phyloP scores from a whole-genome alignment of 2,329 filamentous ascomycete genomes.

The Aspergillus quadricinctus region DNA sequence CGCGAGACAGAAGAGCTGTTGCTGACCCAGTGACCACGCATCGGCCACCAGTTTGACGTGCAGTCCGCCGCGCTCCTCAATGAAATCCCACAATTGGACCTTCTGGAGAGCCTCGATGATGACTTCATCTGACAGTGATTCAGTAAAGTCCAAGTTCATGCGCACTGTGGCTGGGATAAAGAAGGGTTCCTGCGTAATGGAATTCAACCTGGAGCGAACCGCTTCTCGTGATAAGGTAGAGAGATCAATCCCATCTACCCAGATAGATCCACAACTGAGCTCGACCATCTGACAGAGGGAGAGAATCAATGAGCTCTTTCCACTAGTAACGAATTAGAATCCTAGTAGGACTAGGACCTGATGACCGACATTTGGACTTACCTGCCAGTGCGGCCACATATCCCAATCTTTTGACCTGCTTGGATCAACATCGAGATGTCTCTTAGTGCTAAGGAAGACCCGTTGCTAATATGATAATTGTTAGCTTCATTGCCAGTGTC shows the following conservation, averaged over 20 bases:
- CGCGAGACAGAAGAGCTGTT: conserved; percentile 49
- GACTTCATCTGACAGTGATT: conserved; percentile 33
- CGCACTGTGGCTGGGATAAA: conserved; percentile 32
- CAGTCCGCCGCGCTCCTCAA: conserved; percentile 38
- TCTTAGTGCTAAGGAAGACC: no score
- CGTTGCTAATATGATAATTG: no score
- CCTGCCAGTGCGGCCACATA: no score
- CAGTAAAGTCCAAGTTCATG: conserved; percentile 46
- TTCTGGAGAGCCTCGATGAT: conserved; percentile 44
- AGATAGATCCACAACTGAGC: neutral
- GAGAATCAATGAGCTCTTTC: neutral
- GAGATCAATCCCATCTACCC: neutral
- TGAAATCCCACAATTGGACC: conserved; percentile 42
- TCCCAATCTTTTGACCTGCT: no score
- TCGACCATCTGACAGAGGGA: neutral
- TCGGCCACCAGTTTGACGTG: conserved; percentile 31
- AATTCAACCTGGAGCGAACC: neutral
- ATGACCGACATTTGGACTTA: neutral
- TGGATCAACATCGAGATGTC: no score
- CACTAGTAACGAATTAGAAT: neutral
- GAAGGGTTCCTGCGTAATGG: conserved; percentile 22
- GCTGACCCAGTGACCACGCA: conserved; percentile 45
- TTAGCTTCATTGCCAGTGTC: no score
- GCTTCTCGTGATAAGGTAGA: neutral
- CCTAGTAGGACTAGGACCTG: neutral